Conservation (phyloP, 176 grass and related monocot species). For the Ampelocalamus luodianensis region DNA sequence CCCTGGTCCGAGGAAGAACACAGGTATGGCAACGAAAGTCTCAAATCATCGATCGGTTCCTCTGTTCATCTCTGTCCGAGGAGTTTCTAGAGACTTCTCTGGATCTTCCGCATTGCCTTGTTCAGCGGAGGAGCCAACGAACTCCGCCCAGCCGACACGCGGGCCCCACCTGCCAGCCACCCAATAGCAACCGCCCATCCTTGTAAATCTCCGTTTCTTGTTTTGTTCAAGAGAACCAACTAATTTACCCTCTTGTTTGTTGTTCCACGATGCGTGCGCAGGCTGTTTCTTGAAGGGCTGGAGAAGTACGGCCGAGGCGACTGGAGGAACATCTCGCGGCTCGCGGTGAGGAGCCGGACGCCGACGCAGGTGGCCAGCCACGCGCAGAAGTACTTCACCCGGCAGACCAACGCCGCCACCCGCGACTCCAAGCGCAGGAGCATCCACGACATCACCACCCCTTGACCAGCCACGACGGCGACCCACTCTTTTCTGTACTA, state of each 20-base stretch:
- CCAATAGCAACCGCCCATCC: neutral
- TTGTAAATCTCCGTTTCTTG: neutral
- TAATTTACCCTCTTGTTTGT: neutral
- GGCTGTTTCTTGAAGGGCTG: constrained; percentile 83
- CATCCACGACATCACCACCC: constrained; percentile 93
- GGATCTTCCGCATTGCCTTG: constrained; percentile 20
- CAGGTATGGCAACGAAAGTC: constrained; percentile 39
- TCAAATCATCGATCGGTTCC: neutral
- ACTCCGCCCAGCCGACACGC: constrained; percentile 24
- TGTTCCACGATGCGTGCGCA: constrained; percentile 27
- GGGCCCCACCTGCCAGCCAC: constrained; percentile 20
- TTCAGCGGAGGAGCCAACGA: constrained; percentile 22
- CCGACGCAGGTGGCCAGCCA: constrained; percentile 97
- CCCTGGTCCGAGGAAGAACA: constrained; percentile 93
- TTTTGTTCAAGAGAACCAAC: neutral
- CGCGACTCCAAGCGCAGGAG: constrained; percentile 89
- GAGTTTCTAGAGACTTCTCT: constrained; percentile 2
- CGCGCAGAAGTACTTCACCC: constrained; percentile 93
- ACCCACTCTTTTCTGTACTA: neutral
- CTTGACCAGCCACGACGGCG: constrained; percentile 41
- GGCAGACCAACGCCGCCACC: constrained; percentile 54
- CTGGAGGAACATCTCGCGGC: constrained; percentile 94
- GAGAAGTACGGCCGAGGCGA: constrained; percentile 85
- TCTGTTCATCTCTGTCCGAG: neutral
- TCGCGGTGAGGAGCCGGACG: constrained; percentile 80